Base-by-base conservation (phyloP, 2,329 filamentous ascomycete species). In the Lecanoromycetidae sp. region DNA sequence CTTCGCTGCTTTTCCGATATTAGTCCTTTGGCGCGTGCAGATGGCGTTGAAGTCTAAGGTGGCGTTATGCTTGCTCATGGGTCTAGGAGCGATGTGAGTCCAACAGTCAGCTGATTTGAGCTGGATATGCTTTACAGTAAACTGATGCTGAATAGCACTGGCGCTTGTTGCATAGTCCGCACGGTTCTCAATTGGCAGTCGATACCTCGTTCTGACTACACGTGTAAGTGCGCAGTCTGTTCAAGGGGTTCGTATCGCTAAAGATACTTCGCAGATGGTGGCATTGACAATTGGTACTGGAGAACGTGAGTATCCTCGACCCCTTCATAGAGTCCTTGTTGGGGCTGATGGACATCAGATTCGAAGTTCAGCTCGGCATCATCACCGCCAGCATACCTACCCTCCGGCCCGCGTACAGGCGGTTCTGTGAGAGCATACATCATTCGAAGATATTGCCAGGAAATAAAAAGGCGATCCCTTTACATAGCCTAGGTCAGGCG, bases 351-450 rank as follows among this genome's bases (percentile, higher is more conserved):
- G 8, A 3, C 6, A 8, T 3, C 23, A 30, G 29, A n/a, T 30
- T 36, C n/a, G 48, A 48, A 48, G 48, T 51, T 8, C 32, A 43
- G 12, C 34, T 51, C 9, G 48, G 48, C 4, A 51, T 51, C 22
- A 39, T 48, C 15, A 44, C 48, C 15, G 48, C 48, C n/a, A 49
- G 48, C 20, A 41, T 44, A 17, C 48, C 48, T n/a, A 29, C 48
- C 15, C 25, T 51, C 23, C 40, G 33, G 15, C 48, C 48, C 9
- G 19, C 33, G 5, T 41, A 35, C 33, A 46, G 33, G 17, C 46
- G 43, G 48, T 10, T 41, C 12, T 23, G 26, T 17, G 32, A 27
- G 15, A 29, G 30, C n/a, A 20, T 17, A 17, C 23, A 27, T 2
- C 8, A n/a, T 29, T 5, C 13, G 37, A 15, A 27, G 6, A 17